Evolutionary conservation across 2,329 filamentous ascomycete species (phyloP).

Genomic region (Daldinia sp.): DNA sequence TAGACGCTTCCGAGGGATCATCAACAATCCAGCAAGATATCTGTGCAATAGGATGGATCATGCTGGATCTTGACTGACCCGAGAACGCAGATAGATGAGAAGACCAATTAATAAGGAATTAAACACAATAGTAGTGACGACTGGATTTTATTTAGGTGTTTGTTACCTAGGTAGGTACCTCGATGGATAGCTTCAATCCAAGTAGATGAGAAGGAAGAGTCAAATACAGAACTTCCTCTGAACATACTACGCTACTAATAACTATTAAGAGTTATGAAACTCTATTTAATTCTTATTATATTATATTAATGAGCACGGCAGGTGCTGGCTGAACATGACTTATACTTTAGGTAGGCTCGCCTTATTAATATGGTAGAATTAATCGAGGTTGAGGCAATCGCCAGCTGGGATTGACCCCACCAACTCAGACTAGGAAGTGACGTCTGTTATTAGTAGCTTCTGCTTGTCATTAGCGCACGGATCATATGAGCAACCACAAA

Average conservation of each 20-base stretch:
- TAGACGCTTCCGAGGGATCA: neutral
- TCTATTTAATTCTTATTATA: too few species aligned
- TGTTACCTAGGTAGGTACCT: neutral
- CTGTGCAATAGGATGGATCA: conserved; percentile 22
- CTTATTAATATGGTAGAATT: neutral
- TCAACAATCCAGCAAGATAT: conserved; percentile 28
- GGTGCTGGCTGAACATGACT: too few species aligned
- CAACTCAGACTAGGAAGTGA: too few species aligned
- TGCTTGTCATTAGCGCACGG: too few species aligned
- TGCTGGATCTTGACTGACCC: neutral
- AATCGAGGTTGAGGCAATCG: neutral
- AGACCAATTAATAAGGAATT: neutral
- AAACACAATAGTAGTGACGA: neutral
- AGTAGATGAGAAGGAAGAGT: neutral
- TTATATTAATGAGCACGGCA: too few species aligned
- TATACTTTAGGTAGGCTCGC: neutral
- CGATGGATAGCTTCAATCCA: too few species aligned
- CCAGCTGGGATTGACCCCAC: neutral
- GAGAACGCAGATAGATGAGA: neutral
- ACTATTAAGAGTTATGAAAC: neutral
- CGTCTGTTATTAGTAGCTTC: neutral
- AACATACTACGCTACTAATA: neutral
- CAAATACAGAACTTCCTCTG: neutral
- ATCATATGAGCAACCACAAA: neutral
- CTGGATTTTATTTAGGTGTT: neutral